Evolutionary conservation across 2,329 filamentous ascomycete species (phyloP), one percentile per base, ranked within the genome.

Genomic region (Plectosphaerella cucumerina): DNA sequence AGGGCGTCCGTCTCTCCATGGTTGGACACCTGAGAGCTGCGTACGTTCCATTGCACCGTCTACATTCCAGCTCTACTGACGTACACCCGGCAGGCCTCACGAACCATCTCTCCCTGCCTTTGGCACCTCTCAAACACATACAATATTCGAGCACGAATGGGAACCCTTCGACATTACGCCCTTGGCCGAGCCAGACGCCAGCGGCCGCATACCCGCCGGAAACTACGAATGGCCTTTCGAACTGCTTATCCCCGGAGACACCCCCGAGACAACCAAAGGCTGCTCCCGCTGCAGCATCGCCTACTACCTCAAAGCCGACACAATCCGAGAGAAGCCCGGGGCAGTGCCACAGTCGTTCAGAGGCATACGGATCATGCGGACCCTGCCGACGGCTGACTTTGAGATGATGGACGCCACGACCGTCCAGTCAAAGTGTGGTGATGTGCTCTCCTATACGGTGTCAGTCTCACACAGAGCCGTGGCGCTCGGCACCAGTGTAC

Each of bases 391-490:
- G n/a, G 47, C 51, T 3, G 51, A 35, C 1, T 53, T 53, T 15
- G 51, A 53, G 39, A 12, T 50, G 10, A 53, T 53, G 51, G 51
- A 53, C 14, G 42, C 51, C 4, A n/a, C 17, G 9, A 50, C 44
- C 3, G 39, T 48, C 5, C 48, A 53, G 31, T 48, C 48, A 2
- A 44, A 11, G 6, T 53, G 47, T 48, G 20, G 18, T 6, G 31
- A 39, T 0, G 50, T n/a, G 14, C 12, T 53, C 1, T 6, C 4
- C 3, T 53, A 53, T 12, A 37, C 37, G 3, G 39, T 50, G 0
- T 50, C 51, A 1, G 35, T 53, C 18, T 39, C 18, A 14, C 51
- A 53, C n/a, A 37, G n/a, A 2, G 51, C 51, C 11, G 48, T 53
- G 8, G 51, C 51, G 3, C 44, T 53, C 6, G 48, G 48, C 1